phyloP scores from a whole-genome alignment of 768 basidiomycete species.

The Neoboletus subvelutipes region DNA sequence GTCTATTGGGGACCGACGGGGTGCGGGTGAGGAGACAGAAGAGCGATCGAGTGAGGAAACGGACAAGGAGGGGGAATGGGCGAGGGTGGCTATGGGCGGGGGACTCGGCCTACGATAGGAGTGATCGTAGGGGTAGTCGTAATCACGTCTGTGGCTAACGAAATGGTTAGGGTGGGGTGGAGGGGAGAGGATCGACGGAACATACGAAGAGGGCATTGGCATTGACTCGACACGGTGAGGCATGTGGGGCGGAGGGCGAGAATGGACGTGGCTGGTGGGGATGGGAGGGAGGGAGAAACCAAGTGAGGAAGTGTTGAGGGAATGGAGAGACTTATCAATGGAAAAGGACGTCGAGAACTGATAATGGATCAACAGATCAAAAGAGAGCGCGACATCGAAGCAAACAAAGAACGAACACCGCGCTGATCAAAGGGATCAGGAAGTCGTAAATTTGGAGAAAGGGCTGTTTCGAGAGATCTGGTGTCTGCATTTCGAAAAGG shows the following conservation, averaged over 20 bases:
- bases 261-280: conserved; percentile 12
- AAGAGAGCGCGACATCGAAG: conserved; percentile 35
- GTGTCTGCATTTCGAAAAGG: conserved; percentile 31
- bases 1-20: conserved; percentile 42
- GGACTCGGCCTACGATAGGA: conserved; percentile 43
- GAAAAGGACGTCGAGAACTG: conserved; percentile 37
- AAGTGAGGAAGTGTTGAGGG: conserved; percentile 24
- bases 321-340: conserved; percentile 38
- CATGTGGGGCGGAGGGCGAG: conserved; percentile 37
- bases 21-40: conserved; percentile 57
- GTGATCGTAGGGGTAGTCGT: conserved; percentile 42
- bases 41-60: conserved; percentile 61
- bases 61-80: conserved; percentile 62
- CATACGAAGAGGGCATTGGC: conserved; percentile 35
- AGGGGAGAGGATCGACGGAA: conserved; percentile 23
- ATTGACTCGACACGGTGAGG: conserved; percentile 51
- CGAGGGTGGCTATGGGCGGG: conserved; percentile 48
- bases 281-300: conserved; percentile 17
- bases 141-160: conserved; percentile 36
- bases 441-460: conserved; percentile 33
- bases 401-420: conserved; percentile 37
- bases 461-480: conserved; percentile 36
- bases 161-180: conserved; percentile 32
- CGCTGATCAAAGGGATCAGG: conserved; percentile 35
- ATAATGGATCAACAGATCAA: conserved; percentile 40